These are phyloP conservation scores for Trametes maxima DNA, from an alignment of 768 basidiomycete genomes.

Conservation along the genomic window DNA sequence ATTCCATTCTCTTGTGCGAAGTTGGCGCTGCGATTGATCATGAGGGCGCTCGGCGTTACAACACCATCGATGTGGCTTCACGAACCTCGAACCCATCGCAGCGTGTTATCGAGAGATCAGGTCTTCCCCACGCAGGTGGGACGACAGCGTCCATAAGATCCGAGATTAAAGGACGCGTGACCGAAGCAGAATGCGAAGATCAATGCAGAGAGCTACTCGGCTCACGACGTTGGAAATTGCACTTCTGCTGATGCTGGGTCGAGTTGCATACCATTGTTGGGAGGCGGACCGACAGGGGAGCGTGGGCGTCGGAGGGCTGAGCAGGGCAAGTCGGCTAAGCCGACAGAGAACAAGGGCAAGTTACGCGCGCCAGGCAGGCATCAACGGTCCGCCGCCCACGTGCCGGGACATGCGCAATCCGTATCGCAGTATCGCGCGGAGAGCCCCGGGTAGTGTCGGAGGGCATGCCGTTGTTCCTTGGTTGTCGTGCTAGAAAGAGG, in stretches of 20 bases:
- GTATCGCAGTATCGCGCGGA: conserved; percentile 14
- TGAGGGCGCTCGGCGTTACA: conserved; percentile 3
- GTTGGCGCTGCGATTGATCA: conserved; percentile 1
- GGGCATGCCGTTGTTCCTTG: not conserved
- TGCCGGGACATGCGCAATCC: conserved; percentile 7
- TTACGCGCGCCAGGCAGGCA: conserved; percentile 3
- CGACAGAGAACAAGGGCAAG: conserved; percentile 15
- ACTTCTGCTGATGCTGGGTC: not conserved
- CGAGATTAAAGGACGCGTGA: conserved; percentile 23
- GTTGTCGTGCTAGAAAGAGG: not conserved
- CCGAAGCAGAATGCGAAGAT: conserved; percentile 16
- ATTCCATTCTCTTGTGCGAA: conserved; percentile 12
- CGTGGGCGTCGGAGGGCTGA: not conserved
- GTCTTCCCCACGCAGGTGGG: conserved; percentile 15
- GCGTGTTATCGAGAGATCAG: conserved; percentile 14
- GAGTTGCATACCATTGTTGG: not conserved
- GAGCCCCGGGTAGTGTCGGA: conserved; percentile 8
- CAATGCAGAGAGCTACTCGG: conserved; percentile 5
- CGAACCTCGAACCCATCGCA: conserved; percentile 11
- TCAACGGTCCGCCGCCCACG: conserved; percentile 6
- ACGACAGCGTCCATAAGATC: conserved; percentile 20
- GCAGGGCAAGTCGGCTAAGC: not conserved
- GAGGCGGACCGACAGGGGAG: not conserved
- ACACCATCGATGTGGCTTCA: conserved; percentile 12
- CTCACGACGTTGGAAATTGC: conserved; percentile 4